Evolutionary conservation across 2,329 filamentous ascomycete genomes (phyloP), one percentile per base, ranked within the genome.

Genomic region (Thielaviopsis cerberus): DNA sequence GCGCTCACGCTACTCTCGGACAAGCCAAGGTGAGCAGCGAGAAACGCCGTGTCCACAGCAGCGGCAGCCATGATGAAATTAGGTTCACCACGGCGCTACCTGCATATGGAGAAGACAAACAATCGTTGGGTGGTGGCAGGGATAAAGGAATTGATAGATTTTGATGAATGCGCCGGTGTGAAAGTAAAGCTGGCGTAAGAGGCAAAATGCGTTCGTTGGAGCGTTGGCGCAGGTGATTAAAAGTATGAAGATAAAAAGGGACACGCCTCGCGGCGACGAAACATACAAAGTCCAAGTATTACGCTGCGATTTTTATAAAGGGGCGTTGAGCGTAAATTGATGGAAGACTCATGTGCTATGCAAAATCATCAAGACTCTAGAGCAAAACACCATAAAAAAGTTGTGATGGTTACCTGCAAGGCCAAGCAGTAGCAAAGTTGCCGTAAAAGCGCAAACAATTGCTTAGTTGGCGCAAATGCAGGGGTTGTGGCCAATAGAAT

Each of bases 11-110:
- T 80, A 22, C 76, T 73, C 70, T 87, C 77, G 26, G 84, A 78
- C 68, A 90, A 72, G 66, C 79, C 78, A 66, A 86, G 79, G 66
- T 87, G 83, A 68, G 80, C 77, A 68, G 85, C 82, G 65, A 91
- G 73, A 71, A 86, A 88, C 70, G 78, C 79, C 64, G 83, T 73
- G 72, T 91, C 86, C 66, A 89, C 69, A 63, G 67, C 70, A 61
- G 69, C 69, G 61, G 70, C 70, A 65, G 72, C 72, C 72, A 74
- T 74, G 61, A 62, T 69, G 53, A 17, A 50, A 54, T 60, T 56
- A 15, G 25, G 56, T 54, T 53, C 34, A 57, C 20, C 34, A 53
- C 48, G 30, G 50, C 15, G 25, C 11, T 37, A 34, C 51, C 37
- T 51, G 56, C 58, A 59, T 59, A 48, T 54, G 56, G 55, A 37